Evolutionary conservation across 73 alveolate genomes (phyloP).

Genomic region (Effrenium voratum): DNA sequence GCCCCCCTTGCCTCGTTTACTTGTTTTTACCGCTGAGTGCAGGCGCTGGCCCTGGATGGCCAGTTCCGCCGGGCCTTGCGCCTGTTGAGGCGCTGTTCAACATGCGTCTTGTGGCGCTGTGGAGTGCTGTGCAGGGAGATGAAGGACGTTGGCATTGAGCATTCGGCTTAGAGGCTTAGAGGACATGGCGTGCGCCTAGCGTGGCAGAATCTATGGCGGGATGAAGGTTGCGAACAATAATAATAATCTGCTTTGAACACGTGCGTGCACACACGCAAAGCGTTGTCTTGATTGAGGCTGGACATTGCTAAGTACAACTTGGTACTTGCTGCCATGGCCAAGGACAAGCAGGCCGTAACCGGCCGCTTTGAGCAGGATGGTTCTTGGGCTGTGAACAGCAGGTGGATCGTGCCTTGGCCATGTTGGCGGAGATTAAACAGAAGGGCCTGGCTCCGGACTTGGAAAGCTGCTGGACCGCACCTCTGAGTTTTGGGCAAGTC

Average conservation of each 20-base stretch:
- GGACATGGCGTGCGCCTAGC: no score
- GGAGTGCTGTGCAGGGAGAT: slow-evolving; percentile 50
- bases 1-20: no score
- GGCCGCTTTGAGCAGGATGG: neutral
- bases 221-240: no score
- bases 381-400: neutral
- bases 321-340: slow-evolving; percentile 89
- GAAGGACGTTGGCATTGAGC: slow-evolving; percentile 80
- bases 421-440: slow-evolving; percentile 79
- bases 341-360: slow-evolving; percentile 60
- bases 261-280: no score
- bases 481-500: neutral
- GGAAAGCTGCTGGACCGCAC: slow-evolving; percentile 30
- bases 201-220: no score
- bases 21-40: neutral
- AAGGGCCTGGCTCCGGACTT: slow-evolving; percentile 41
- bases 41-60: slow-evolving; percentile 89
- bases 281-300: slow-evolving; percentile 31
- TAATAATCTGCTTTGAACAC: no score
- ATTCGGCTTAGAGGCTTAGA: neutral
- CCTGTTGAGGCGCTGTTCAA: slow-evolving; percentile 33
- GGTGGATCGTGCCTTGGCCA: slow-evolving; percentile 75
- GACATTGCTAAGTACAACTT: slow-evolving; percentile 80
- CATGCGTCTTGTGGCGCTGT: neutral
- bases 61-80: slow-evolving; percentile 90